Base-by-base conservation (phyloP, 2,329 filamentous ascomycete genomes). In the Pseudogymnoascus sp. region DNA sequence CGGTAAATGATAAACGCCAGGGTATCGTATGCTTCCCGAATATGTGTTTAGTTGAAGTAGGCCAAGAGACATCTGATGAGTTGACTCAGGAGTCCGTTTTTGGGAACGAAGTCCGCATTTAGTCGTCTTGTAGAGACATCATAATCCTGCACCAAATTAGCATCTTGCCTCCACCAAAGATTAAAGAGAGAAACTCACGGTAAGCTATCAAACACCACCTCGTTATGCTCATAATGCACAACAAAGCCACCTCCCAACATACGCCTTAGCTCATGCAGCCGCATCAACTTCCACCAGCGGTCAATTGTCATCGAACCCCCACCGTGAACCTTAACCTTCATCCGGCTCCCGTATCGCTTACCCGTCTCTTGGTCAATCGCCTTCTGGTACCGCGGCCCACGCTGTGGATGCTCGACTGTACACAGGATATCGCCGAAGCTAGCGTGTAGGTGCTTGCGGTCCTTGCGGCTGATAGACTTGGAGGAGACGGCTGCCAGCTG, bases 231-330 rank as follows among this genome's bases (percentile, higher is more conserved):
- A 70, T 86, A 88, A 74, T 88, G 85, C 60, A 79, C 79, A 53
- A 84, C 73, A 67, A 88, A 86, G 0, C 85, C 85, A 12, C 82
- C 81, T 64, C 84, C 82, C 42, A 90, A 75, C 31, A 86, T 75
- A 40, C 86, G 75, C 69, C 84, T 80, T 62, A 90, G 74, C 2
- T 82, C 81, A 65, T 85, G 83, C 60, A 89, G 74, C 31, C 86
- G 78, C 67, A 84, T 79, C 68, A 89, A 76, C 73, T 90, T 90
- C 87, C 87, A 90, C 88, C 88, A 91, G 67, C 82, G 81, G 73
- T 90, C 86, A 60, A 90, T 84, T 60, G 77, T 80, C 77, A 90
- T 82, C 62, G 82, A 79, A 2, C 84, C 82, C 56, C 79, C 80
- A 21, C 79, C 78, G 62, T 82, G 78, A 63, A 90, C 82, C 63